Percentiles rank a stretch among this genome's conserved stretches.
Evolutionary conservation across 2,329 filamentous ascomycete genomes (phyloP).

Genomic region (Penicillium hordei): DNA sequence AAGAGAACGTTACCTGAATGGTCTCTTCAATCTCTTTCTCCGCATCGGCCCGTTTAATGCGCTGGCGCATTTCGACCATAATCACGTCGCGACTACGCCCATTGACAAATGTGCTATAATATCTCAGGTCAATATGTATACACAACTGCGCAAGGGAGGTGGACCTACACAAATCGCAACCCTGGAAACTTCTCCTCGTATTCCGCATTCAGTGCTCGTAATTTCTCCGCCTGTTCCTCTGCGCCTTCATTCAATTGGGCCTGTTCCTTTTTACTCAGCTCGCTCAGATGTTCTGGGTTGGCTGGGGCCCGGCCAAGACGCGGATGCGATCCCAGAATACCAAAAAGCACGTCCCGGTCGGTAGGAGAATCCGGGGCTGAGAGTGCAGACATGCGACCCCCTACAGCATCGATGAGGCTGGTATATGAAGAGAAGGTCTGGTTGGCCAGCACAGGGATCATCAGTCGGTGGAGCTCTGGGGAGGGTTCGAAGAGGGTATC

Average conservation of each 20-base stretch:
- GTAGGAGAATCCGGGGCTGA: slow-evolving; percentile 52
- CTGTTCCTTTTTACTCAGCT: slow-evolving; percentile 78
- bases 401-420: slow-evolving; percentile 67
- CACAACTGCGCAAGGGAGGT: background rate
- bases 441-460: slow-evolving; percentile 64
- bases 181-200: slow-evolving; percentile 83
- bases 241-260: slow-evolving; percentile 64
- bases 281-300: slow-evolving; percentile 63
- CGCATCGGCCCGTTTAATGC: slow-evolving; percentile 69
- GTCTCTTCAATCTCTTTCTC: slow-evolving; percentile 68
- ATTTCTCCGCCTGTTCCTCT: slow-evolving; percentile 48
- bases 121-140: slow-evolving; percentile 3
- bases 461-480: slow-evolving; percentile 68
- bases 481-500: slow-evolving; percentile 86
- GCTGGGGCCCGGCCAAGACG: slow-evolving; percentile 65
- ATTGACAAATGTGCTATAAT: slow-evolving; percentile 75
- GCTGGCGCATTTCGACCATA: slow-evolving; percentile 75
- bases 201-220: slow-evolving; percentile 67
- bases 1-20: slow-evolving; percentile 60
- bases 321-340: slow-evolving; percentile 78
- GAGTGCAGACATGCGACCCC: slow-evolving; percentile 62
- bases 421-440: slow-evolving; percentile 65
- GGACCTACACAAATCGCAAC: slow-evolving; percentile 67
- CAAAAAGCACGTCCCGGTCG: slow-evolving; percentile 61
- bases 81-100: slow-evolving; percentile 70